Conservation (phyloP, 2,329 filamentous ascomycete species). For the Pseudogymnoascus sp. region DNA sequence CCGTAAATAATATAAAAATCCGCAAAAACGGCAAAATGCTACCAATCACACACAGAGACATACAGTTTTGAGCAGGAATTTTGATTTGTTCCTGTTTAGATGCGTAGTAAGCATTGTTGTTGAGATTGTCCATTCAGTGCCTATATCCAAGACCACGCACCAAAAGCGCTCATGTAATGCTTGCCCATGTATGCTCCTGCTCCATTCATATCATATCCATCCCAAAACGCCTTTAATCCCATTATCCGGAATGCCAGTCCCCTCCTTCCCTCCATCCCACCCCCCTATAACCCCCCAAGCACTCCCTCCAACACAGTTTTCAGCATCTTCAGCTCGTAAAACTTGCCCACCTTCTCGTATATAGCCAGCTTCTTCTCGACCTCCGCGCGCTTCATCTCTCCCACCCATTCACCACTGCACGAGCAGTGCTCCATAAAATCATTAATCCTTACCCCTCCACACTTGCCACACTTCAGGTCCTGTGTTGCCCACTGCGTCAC, state of each 20-base stretch:
- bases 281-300: slow-evolving; percentile 36
- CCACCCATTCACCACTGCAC: slow-evolving; percentile 80
- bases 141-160: not conserved
- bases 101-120: not conserved
- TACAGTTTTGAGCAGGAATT: not conserved
- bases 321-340: slow-evolving; percentile 78
- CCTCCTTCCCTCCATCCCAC: not conserved
- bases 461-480: slow-evolving; percentile 72
- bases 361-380: slow-evolving; percentile 60
- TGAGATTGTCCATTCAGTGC: not conserved
- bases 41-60: not conserved
- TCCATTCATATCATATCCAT: not conserved
- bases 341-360: slow-evolving; percentile 66
- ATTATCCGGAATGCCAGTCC: not conserved
- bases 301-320: slow-evolving; percentile 65
- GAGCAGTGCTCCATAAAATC: slow-evolving; percentile 97
- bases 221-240: slow-evolving; percentile 2
- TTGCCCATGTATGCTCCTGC: not conserved
- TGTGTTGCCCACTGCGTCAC: slow-evolving; percentile 79
- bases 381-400: slow-evolving; percentile 60
- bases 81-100: not conserved
- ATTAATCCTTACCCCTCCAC: slow-evolving; percentile 70
- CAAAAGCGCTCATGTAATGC: slow-evolving; percentile 1
- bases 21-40: not conserved
- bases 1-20: not conserved